Evolutionary conservation across 768 basidiomycete species (phyloP).

Genomic region (Cystobasidium tubakii): DNA sequence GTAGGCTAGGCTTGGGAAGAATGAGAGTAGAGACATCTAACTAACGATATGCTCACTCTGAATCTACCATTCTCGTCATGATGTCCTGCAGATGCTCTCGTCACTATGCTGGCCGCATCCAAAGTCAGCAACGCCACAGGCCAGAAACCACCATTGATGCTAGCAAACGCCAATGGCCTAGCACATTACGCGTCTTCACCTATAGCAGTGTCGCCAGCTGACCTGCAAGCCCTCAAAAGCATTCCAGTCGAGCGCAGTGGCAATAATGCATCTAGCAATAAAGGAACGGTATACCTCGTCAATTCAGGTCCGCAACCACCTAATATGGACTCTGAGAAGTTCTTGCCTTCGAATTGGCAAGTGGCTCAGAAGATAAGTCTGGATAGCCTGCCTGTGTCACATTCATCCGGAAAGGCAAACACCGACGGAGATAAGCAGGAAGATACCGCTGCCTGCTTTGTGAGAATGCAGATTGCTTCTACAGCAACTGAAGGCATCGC

Average conservation of each 20-base stretch:
- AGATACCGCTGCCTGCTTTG: constrained; percentile 8
- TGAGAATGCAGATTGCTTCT: not conserved
- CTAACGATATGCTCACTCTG: not conserved
- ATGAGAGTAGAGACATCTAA: not conserved
- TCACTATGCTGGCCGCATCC: constrained; percentile 2
- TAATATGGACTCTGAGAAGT: not conserved
- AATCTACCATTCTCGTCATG: not conserved
- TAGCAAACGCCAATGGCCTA: not conserved
- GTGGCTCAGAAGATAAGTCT: not conserved
- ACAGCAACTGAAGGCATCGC: not conserved
- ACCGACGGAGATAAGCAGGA: not conserved
- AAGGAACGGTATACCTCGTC: not conserved
- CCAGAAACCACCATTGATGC: constrained; percentile 11
- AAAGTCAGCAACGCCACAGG: not conserved
- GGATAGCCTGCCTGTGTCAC: not conserved
- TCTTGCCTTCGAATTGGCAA: constrained; percentile 3
- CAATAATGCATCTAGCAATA: not conserved
- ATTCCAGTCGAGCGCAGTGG: not conserved
- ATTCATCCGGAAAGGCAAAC: not conserved
- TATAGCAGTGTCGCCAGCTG: not conserved
- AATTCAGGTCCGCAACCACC: constrained; percentile 8
- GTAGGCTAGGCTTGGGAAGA: not conserved
- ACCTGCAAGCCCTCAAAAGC: not conserved
- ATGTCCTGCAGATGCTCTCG: constrained; percentile 24
- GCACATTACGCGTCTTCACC: not conserved